Conservation (phyloP, 257 asterid genomes). For the Ilex asprella region DNA sequence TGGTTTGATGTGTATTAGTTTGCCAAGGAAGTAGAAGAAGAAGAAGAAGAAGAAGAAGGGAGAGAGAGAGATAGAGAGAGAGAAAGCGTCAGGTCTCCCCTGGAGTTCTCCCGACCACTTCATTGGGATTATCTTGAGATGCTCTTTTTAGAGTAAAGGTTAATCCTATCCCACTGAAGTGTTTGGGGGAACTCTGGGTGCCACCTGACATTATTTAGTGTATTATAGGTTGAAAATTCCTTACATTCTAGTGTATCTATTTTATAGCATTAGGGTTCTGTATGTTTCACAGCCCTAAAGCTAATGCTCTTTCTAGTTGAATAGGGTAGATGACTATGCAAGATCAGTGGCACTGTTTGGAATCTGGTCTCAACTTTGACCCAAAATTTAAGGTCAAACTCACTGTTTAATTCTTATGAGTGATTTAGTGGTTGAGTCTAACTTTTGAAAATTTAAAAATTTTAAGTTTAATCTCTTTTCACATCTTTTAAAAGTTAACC, state of each 20-base stretch:
- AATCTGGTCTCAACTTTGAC: no score
- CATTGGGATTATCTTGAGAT: slow-evolving; percentile 13
- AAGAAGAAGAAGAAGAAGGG: neutral
- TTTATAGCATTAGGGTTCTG: no score
- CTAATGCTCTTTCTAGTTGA: no score
- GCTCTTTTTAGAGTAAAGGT: neutral
- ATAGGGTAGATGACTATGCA: no score
- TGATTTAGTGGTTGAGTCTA: neutral
- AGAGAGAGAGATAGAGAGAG: no score
- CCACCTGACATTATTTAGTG: slow-evolving; percentile 16
- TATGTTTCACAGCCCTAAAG: no score
- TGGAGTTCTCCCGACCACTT: slow-evolving; percentile 47
- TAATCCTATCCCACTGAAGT: slow-evolving; percentile 34
- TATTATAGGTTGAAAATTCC: neutral
- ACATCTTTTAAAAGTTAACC: neutral
- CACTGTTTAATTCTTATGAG: no score
- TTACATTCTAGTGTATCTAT: no score
- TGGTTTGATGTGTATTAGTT: neutral
- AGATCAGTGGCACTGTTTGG: no score
- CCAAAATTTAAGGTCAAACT: no score
- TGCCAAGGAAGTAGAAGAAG: neutral
- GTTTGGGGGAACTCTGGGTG: slow-evolving; percentile 73
- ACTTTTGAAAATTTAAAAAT: neutral
- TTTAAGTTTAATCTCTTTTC: neutral
- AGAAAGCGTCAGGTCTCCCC: slow-evolving; percentile 28